Evolutionary conservation across 2,329 filamentous ascomycete species (phyloP), one percentile per base, ranked within the genome.

Genomic region (Fusarium verrucosum): DNA sequence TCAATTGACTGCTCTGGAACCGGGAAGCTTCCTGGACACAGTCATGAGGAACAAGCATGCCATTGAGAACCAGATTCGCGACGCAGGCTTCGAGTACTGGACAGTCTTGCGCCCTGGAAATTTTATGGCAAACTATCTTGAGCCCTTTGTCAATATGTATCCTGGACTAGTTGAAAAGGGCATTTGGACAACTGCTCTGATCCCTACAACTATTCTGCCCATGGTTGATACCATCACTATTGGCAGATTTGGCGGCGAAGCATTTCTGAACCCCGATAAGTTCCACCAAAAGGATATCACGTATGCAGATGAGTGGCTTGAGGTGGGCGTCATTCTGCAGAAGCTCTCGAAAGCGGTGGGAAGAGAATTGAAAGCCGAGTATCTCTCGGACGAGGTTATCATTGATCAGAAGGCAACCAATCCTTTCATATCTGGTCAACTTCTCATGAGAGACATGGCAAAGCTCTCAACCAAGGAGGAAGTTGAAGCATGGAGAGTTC

Each of bases 121-220:
- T 65, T 85, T 86, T 74, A 82, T 83, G 79, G 75, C 77, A 19
- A 86, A 86, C 65, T 81, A 80, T 58, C 43, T 84, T 6, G 54
- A 71, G 5, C 82, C 82, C 4, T 72, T 78, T 11, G 76, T 78
- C 2, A 49, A 46, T 10, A 74, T 79, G 72, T 82, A 79, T 55
- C 74, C 76, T 0, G 78, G 75, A 0, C 70, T 84, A 8, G 67
- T 73, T 3, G 73, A 76, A 7, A 72, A 73, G 4, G 79, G 79
- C 0, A 70, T 75, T 20, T 80, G 79, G 59, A 71, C 70, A 0
- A 78, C 76, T 3, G 77, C 79, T 0, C 65, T 80, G 20, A 65
- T 63, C 0, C 67, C 71, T 0, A 74, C 76, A n/a, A 78, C 75
- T 0, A 13, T 70, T 2, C 57, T 85, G 2, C 77, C 81, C 2